Base-by-base conservation (phyloP, 495 filamentous ascomycete genomes). In the Evansstolkia leycettana region DNA sequence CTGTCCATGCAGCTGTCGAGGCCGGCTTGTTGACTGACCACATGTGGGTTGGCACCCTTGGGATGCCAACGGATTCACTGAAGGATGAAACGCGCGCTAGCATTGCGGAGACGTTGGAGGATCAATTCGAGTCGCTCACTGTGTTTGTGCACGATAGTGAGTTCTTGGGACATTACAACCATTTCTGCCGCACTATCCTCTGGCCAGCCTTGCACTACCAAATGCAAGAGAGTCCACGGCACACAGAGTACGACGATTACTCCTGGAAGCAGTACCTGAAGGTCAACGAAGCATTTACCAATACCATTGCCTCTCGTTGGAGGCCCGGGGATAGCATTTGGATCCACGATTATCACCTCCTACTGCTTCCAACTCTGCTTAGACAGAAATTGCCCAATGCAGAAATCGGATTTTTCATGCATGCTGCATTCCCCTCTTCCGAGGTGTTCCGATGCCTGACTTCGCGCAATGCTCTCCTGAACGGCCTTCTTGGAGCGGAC, bases 151-250 rank as follows among this genome's bases (percentile, higher is more conserved):
- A 73, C 20, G 86, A 94, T 57, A 78, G 70, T 42, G 82, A 90
- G 51, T 84, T 90, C 27, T 80, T 89, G 42, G 84, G 86, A 1
- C 83, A 90, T 54, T 94, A 93, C 49, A 64, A 74, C 15, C 84
- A 93, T 56, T 93, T 85, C 43, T 93, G 84, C 67, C 92, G 89
- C 51, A 67, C 82, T 47, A 79, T 84, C 19, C 64, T 87, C 16
- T 87, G 82, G 82, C 82, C 82, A 8, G 83, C 89, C 31, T 83
- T 93, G 55, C 84, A 94, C 54, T 93, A 94, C 54, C 83, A 90
- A 52, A 87, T 93, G 52, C 87, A 88, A 18, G 87, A 93, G 48
- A 84, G 82, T 46, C 86, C 87, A 13, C 90, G 90, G 62, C 92
- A 84, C 70, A 92, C 86, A 54, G 84, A 87, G 2, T 94, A 92